Conservation (phyloP, 176 grass and related monocot species). For the Poa pratensis region DNA sequence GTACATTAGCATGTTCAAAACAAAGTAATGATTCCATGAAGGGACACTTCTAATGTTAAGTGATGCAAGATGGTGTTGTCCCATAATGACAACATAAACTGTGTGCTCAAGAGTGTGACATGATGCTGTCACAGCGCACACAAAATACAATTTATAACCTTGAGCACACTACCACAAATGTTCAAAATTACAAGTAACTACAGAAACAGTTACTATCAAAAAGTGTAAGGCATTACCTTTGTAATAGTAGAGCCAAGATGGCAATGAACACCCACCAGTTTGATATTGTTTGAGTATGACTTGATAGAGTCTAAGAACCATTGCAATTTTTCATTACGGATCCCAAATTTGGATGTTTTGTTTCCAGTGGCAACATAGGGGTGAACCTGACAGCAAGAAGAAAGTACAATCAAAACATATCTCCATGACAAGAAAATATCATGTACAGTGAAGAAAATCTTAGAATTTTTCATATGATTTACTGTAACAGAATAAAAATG, state of each 20-base stretch:
- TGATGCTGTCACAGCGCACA: neutral
- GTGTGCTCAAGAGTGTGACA: neutral
- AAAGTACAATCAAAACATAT: neutral
- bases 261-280: constrained; percentile 92
- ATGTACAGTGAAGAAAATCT: neutral
- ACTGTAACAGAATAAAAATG: constrained; percentile 7
- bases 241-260: constrained; percentile 97
- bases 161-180: neutral
- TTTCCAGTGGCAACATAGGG: constrained; percentile 99
- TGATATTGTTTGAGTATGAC: constrained; percentile 76
- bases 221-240: constrained; percentile 56
- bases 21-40: neutral
- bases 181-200: neutral
- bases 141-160: neutral
- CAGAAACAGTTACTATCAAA: neutral
- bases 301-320: constrained; percentile 97
- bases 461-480: constrained; percentile 6
- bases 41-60: neutral
- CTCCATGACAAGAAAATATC: constrained; percentile 15
- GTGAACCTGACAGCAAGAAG: constrained; percentile 68
- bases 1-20: neutral
- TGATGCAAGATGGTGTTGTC: neutral
- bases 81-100: neutral
- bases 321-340: constrained; percentile 95
- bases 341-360: constrained; percentile 98